Conservation (phyloP, 2,329 filamentous ascomycete genomes). For the Penicillium sp. region DNA sequence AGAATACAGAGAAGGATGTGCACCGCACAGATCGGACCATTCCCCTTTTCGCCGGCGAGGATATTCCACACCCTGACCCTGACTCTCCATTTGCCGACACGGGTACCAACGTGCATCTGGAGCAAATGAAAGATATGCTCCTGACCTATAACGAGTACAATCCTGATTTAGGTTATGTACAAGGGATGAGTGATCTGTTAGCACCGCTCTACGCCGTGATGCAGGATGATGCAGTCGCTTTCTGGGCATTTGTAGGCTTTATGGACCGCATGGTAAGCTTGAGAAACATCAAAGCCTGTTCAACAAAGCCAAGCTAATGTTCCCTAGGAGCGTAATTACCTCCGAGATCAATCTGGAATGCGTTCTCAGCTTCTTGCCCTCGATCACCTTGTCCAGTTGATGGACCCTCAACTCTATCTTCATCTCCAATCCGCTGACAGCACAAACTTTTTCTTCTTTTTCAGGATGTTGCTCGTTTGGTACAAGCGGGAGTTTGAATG, state of each 20-base stretch:
- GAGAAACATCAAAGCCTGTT: neutral
- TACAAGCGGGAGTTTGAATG: slow-evolving; percentile 97
- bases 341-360: slow-evolving; percentile 96
- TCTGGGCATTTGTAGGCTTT: slow-evolving; percentile 94
- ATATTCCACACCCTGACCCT: slow-evolving; percentile 94
- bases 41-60: slow-evolving; percentile 93
- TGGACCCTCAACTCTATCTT: slow-evolving; percentile 92
- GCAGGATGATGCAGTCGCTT: slow-evolving; percentile 95
- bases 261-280: slow-evolving; percentile 83
- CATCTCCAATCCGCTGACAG: slow-evolving; percentile 89
- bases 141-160: slow-evolving; percentile 99
- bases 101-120: slow-evolving; percentile 95
- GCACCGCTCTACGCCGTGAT: slow-evolving; percentile 96
- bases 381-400: slow-evolving; percentile 92
- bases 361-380: slow-evolving; percentile 85
- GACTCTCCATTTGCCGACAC: slow-evolving; percentile 91
- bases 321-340: slow-evolving; percentile 79
- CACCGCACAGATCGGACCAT: slow-evolving; percentile 95
- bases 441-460: slow-evolving; percentile 99
- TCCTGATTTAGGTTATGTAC: slow-evolving; percentile 91
- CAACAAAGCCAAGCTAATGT: neutral
- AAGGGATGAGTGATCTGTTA: slow-evolving; percentile 97
- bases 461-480: slow-evolving; percentile 98
- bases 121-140: slow-evolving; percentile 99
- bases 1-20: slow-evolving; percentile 86